Conservation (phyloP, 2,329 filamentous ascomycete species). For the Dactylonectria estremocensis region DNA sequence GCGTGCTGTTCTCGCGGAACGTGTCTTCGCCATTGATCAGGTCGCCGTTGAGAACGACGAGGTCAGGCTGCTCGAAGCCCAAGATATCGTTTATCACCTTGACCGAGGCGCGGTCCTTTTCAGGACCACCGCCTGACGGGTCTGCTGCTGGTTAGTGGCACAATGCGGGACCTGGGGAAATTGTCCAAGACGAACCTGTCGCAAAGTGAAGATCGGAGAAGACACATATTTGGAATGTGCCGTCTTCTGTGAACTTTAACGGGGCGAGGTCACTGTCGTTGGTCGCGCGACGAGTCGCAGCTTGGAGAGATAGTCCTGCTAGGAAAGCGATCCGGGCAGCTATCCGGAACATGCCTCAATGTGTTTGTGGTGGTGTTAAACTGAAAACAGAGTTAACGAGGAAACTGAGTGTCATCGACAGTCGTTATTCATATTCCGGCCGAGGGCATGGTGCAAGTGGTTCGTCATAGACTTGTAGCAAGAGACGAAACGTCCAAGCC, state of each 20-base stretch:
- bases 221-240: conserved; percentile 43
- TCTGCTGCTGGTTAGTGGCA: conserved; percentile 21
- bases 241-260: conserved; percentile 37
- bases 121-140: conserved; percentile 50
- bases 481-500: too few relatives aligned
- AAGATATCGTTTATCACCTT: conserved; percentile 72
- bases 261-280: conserved; percentile 37
- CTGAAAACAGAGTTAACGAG: too few relatives aligned
- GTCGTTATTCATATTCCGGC: too few relatives aligned
- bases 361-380: background rate
- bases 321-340: conserved; percentile 22
- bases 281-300: conserved; percentile 17
- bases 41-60: conserved; percentile 81
- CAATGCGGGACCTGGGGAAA: too few relatives aligned
- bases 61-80: conserved; percentile 67
- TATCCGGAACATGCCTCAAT: conserved; percentile 4
- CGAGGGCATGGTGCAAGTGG: too few relatives aligned
- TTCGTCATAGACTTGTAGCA: too few relatives aligned
- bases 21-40: conserved; percentile 79
- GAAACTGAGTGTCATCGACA: too few relatives aligned
- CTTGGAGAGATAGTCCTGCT: conserved; percentile 15
- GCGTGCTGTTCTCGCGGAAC: conserved; percentile 66
- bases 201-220: conserved; percentile 47
- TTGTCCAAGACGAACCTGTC: conserved; percentile 30
- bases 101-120: conserved; percentile 71